These are phyloP conservation scores for Hibiscus tridactylites DNA, from an alignment of 345 rosid species.

Conservation along the genomic window DNA sequence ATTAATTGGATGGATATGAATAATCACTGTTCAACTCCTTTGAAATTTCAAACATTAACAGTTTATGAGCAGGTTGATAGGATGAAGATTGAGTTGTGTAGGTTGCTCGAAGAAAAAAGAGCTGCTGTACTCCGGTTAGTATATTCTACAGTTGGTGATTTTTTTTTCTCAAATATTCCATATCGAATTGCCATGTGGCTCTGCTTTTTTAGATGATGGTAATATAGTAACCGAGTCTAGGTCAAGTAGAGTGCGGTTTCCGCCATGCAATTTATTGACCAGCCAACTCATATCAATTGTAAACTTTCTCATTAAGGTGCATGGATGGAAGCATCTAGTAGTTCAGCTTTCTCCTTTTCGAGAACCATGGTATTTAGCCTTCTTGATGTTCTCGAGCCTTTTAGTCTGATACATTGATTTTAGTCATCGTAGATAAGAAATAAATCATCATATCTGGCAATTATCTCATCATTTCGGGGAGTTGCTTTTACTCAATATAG, in stretches of 20 bases:
- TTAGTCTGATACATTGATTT: not conserved
- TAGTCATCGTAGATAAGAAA: not conserved
- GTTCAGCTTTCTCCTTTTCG: not conserved
- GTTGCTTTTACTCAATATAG: not conserved
- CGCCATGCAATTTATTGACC: not conserved
- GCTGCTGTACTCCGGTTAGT: conserved; percentile 69
- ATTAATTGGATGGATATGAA: conserved; percentile 7
- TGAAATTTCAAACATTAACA: conserved; percentile 42
- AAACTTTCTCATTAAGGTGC: not conserved
- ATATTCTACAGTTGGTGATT: conserved; percentile 14
- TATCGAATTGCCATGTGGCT: not conserved
- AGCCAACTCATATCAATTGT: not conserved
- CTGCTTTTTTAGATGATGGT: not conserved
- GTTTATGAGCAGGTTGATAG: conserved; percentile 68
- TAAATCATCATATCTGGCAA: not conserved
- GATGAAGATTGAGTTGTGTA: conserved; percentile 90
- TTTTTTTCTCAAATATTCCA: conserved; percentile 3
- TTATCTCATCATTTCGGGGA: not conserved
- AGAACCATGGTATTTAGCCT: not conserved
- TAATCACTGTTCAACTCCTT: conserved; percentile 24
- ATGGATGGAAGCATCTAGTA: not conserved
- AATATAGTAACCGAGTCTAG: not conserved
- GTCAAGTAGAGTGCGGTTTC: not conserved
- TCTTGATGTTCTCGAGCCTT: not conserved
- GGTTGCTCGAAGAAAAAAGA: conserved; percentile 80